phyloP scores from a whole-genome alignment of 1,139 yeast genomes.

The Magnusiomyces suaveolens region DNA sequence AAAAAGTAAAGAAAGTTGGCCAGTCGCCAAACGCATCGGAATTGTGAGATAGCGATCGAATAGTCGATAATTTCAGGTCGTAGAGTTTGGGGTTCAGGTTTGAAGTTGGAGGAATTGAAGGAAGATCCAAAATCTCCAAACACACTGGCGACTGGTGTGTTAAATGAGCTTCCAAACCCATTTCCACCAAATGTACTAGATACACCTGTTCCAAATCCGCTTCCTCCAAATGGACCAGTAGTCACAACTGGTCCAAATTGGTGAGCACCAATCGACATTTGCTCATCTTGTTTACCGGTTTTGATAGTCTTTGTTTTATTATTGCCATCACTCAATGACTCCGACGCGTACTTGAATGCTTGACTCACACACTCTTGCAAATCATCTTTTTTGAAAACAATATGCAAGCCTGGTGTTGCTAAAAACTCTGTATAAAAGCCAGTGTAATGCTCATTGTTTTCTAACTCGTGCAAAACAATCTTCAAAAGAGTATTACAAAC shows the following conservation, averaged over 20 bases:
- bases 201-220: neutral
- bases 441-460: neutral
- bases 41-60: neutral
- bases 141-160: neutral
- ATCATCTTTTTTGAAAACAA: neutral
- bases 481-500: neutral
- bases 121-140: neutral
- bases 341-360: neutral
- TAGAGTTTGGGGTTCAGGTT: neutral
- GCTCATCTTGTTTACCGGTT: neutral
- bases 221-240: neutral
- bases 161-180: too few relatives aligned
- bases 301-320: neutral
- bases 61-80: neutral
- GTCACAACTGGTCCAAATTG: neutral
- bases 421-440: slow-evolving; percentile 6
- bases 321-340: neutral
- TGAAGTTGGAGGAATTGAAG: too few relatives aligned
- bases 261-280: neutral
- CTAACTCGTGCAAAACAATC: neutral
- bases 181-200: too few relatives aligned
- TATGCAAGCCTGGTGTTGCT: slow-evolving; percentile 5
- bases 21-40: neutral
- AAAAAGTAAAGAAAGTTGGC: slow-evolving; percentile 1
- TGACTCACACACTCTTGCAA: neutral